Base-by-base conservation (phyloP, 805 yeast species). In the Saccharomyces jurei region DNA sequence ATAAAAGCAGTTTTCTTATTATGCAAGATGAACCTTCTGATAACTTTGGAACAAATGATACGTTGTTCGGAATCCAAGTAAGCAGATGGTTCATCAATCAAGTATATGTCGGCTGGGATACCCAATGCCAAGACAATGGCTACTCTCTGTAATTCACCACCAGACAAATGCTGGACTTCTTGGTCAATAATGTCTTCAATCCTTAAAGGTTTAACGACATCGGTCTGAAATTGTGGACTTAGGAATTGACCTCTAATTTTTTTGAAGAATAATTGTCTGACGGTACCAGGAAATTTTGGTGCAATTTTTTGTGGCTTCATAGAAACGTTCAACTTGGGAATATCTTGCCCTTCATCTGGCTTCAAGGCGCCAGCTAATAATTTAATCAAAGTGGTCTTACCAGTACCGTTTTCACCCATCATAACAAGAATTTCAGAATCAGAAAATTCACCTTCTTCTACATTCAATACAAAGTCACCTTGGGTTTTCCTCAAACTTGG, bases 341-440 rank as follows among this genome's bases (percentile, higher is more conserved):
- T 84, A 68, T 83, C 82, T 49, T 86, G 86, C 55, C 89, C 89
- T 62, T 80, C 81, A 74, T 94, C 99, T 31, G 99, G 92, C 50
- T 86, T 79, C 62, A 89, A 79, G 28, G 89, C 89, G 69, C 98
- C 99, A 25, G 99, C 98, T 66, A 94, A 79, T 66, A 94, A 77
- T 72, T 87, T 88, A 81, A 97, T 92, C 78, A 94, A 85, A 14
- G 99, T 94, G 46, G 99, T 94, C 77, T 94, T 94, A 78, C 99
- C 99, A 21, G 99, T 94, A 77, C 99, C 99, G 73, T 94, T 94
- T 77, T 94, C 99, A 71, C 99, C 99, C 96, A 94, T 92, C 97
- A 94, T 89, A 55, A 94, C 99, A 66, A 94, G 80, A 65, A 94
- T 94, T 77, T 94, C 99, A 47, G 97, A 88, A 72, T 94, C 96